These are phyloP conservation scores for Brassica hybrid DNA, from an alignment of 441 rosid species.

Conservation along the genomic window DNA sequence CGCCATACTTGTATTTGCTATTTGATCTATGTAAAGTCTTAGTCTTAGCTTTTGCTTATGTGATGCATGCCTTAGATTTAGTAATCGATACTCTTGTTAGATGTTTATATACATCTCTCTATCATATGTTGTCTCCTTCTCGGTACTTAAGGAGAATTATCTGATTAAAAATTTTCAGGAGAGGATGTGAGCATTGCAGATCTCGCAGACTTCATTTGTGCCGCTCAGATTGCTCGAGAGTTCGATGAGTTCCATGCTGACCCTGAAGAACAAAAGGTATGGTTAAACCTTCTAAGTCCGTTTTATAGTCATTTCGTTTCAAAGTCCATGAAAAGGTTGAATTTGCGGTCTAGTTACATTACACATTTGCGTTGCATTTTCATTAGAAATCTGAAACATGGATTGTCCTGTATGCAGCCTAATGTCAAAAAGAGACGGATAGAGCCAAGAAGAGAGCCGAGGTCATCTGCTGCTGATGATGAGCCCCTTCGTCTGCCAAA, in stretches of 20 bases:
- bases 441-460: constrained; percentile 34
- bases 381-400: not conserved
- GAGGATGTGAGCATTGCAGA: constrained; percentile 59
- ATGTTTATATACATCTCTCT: constrained; percentile 11
- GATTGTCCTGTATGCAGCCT: constrained; percentile 47
- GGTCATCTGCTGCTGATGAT: constrained; percentile 45
- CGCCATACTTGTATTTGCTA: constrained; percentile 6
- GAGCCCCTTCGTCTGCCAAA: constrained; percentile 71
- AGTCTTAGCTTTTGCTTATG: constrained; percentile 11
- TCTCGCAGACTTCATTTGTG: constrained; percentile 78
- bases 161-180: constrained; percentile 57
- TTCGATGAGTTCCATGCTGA: constrained; percentile 52
- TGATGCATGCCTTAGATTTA: constrained; percentile 21
- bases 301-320: constrained; percentile 2
- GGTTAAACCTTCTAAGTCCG: constrained; percentile 16
- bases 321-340: not conserved
- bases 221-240: constrained; percentile 75
- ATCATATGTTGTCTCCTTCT: constrained; percentile 1
- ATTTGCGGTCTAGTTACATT: too few species aligned
- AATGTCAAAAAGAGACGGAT: constrained; percentile 59
- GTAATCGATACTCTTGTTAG: constrained; percentile 10
- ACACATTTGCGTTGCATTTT: too few species aligned
- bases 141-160: constrained; percentile 3
- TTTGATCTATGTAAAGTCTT: constrained; percentile 10
- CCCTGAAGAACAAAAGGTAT: constrained; percentile 61